These are phyloP conservation scores for Saccharomycopsis javanensis DNA, from an alignment of 805 yeast species.

Conservation along the genomic window DNA sequence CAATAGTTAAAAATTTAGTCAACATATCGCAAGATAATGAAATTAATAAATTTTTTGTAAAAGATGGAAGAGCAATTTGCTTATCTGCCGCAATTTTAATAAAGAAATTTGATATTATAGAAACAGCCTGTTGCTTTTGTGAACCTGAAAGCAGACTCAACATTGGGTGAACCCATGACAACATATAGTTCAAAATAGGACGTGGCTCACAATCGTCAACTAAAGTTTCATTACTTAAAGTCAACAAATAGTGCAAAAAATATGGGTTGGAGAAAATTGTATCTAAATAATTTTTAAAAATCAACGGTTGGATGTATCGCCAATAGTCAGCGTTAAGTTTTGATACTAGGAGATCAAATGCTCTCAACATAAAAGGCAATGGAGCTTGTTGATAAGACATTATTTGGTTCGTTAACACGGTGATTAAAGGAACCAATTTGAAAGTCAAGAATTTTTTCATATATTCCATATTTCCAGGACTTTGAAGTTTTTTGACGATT, in stretches of 20 bases:
- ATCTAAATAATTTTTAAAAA: constrained; percentile 48
- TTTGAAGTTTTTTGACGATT: constrained; percentile 24
- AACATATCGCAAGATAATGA: constrained; percentile 13
- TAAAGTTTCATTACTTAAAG: constrained; percentile 22
- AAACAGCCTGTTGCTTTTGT: constrained; percentile 43
- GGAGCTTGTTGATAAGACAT: constrained; percentile 35
- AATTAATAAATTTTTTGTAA: constrained; percentile 7
- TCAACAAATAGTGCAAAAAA: constrained; percentile 31
- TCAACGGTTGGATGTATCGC: constrained; percentile 43
- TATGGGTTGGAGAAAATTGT: constrained; percentile 47
- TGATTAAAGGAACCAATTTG: constrained; percentile 30
- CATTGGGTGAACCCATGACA: constrained; percentile 47
- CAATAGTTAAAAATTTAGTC: constrained; percentile 17
- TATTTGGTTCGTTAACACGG: constrained; percentile 41
- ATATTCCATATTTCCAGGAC: constrained; percentile 24
- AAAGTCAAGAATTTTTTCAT: constrained; percentile 21
- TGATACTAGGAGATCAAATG: constrained; percentile 36
- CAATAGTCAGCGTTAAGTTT: constrained; percentile 42
- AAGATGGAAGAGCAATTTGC: neutral
- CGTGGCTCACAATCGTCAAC: constrained; percentile 25
- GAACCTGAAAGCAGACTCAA: constrained; percentile 36
- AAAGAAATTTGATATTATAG: constrained; percentile 41
- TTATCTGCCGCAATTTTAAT: constrained; percentile 25
- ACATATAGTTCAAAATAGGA: constrained; percentile 34
- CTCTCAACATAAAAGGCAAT: constrained; percentile 46